Conservation (phyloP, 305 asterid genomes). For the Fraxinus albicans region DNA sequence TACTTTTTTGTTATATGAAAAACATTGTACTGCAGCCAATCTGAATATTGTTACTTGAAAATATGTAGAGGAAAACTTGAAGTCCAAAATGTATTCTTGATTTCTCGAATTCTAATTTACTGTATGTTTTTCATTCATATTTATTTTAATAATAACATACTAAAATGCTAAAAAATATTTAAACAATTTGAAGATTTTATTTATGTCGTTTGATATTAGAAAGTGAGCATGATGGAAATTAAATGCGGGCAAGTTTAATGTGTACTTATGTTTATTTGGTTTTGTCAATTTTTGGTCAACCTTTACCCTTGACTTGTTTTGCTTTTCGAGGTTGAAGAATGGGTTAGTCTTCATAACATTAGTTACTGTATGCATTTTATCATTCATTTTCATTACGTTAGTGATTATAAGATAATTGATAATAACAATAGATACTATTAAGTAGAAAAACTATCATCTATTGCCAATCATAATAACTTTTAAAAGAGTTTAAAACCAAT, state of each 20-base stretch:
- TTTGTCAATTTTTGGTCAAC: background rate
- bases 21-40: background rate
- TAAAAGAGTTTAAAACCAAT: too few species aligned
- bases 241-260: too few species aligned
- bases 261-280: background rate
- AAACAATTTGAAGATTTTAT: background rate
- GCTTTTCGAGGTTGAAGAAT: background rate
- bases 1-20: background rate
- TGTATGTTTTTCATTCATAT: background rate
- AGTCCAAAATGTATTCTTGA: background rate
- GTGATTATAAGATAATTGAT: background rate
- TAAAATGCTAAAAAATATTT: background rate
- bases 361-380: background rate
- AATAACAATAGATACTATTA: too few species aligned
- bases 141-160: background rate
- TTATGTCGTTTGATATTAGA: background rate
- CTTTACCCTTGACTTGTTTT: background rate
- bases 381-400: background rate
- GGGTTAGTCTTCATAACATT: background rate
- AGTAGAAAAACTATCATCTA: too few species aligned
- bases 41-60: background rate
- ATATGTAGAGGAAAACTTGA: background rate
- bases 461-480: too few species aligned
- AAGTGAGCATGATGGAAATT: too few species aligned
- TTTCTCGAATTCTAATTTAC: too few species aligned